These are phyloP conservation scores for Alternaria arbusti DNA, from an alignment of 2,329 filamentous ascomycete species.

Conservation along the genomic window DNA sequence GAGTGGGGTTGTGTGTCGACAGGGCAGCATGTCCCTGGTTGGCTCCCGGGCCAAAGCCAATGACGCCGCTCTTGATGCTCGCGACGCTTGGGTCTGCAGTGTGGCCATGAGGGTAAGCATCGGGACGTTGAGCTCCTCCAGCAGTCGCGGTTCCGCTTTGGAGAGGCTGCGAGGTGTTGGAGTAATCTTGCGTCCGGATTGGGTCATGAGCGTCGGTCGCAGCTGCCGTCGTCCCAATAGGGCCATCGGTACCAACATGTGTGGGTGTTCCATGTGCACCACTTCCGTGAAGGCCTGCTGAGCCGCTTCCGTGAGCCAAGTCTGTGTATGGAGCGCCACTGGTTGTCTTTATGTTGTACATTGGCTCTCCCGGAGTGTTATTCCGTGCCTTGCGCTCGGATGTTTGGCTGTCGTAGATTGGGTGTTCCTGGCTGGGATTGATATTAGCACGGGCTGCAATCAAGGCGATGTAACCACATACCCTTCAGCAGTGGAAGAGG, in stretches of 20 bases:
- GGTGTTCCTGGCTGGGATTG: slow-evolving; percentile 17
- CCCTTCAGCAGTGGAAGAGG: slow-evolving; percentile 20
- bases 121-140: slow-evolving; percentile 22
- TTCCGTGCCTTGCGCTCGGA: slow-evolving; percentile 16
- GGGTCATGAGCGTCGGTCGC: background rate
- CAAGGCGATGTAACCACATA: slow-evolving; percentile 2
- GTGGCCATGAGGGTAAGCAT: slow-evolving; percentile 14
- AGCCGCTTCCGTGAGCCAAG: slow-evolving; percentile 9
- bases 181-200: background rate
- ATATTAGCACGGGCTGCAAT: slow-evolving; percentile 1
- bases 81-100: slow-evolving; percentile 37
- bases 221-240: slow-evolving; percentile 2
- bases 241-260: slow-evolving; percentile 11
- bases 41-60: slow-evolving; percentile 39
- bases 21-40: slow-evolving; percentile 35
- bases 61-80: slow-evolving; percentile 51
- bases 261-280: slow-evolving; percentile 3
- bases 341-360: slow-evolving; percentile 12
- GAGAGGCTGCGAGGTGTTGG: background rate
- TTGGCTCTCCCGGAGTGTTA: slow-evolving; percentile 2
- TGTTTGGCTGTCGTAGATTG: slow-evolving; percentile 41
- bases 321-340: slow-evolving; percentile 17
- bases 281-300: slow-evolving; percentile 8
- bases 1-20: slow-evolving; percentile 17
- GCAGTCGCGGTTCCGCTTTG: background rate